These are phyloP conservation scores for Pulveroboletus ravenelii DNA, from an alignment of 768 basidiomycete species.

Conservation along the genomic window DNA sequence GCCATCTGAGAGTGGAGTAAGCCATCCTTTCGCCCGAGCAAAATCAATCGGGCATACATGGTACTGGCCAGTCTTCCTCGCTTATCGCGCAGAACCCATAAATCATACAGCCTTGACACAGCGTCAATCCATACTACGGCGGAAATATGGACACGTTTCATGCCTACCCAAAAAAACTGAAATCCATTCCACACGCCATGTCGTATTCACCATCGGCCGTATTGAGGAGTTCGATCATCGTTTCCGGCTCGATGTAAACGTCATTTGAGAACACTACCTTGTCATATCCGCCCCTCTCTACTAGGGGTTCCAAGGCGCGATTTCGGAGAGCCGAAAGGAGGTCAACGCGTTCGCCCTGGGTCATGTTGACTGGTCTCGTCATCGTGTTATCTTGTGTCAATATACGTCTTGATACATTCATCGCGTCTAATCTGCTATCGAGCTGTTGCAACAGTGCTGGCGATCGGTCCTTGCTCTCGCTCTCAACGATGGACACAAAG, in stretches of 20 bases:
- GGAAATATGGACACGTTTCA: constrained; percentile 2
- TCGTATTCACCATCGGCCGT: constrained; percentile 38
- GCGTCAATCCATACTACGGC: not conserved
- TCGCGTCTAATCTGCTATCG: constrained; percentile 4
- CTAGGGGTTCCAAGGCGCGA: constrained; percentile 38
- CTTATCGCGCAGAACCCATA: constrained; percentile 23
- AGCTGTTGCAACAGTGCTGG: constrained; percentile 9
- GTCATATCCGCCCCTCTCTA: constrained; percentile 33
- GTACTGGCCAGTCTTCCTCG: constrained; percentile 11
- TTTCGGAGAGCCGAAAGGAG: constrained; percentile 33
- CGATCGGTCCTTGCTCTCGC: constrained; percentile 23
- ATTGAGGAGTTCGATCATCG: constrained; percentile 36
- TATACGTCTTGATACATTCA: constrained; percentile 13
- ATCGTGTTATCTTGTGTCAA: constrained; percentile 7
- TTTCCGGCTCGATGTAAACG: constrained; percentile 37
- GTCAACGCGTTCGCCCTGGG: not conserved
- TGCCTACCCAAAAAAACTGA: constrained; percentile 29
- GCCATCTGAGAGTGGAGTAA: constrained; percentile 24
- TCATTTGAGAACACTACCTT: constrained; percentile 42
- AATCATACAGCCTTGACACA: constrained; percentile 17
- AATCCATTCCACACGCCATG: constrained; percentile 42
- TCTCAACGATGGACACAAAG: constrained; percentile 41
- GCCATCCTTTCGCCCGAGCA: not conserved
- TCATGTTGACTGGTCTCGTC: constrained; percentile 3
- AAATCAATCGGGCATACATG: constrained; percentile 3